Evolutionary conservation across 495 filamentous ascomycete species (phyloP).

Genomic region (Cudoniella acicularis): DNA sequence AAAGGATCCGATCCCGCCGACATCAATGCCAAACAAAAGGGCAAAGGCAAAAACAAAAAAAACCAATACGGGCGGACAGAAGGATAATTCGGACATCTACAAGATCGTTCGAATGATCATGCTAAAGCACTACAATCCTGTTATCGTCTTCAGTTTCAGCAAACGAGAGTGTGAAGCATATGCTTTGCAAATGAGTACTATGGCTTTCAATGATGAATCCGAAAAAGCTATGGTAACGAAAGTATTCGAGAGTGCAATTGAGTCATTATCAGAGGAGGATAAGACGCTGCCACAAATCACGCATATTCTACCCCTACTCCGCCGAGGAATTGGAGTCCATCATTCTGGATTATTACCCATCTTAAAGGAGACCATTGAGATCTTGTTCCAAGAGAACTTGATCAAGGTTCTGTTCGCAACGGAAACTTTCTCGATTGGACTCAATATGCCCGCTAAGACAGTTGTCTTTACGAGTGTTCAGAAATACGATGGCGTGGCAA

Average conservation of each 20-base stretch:
- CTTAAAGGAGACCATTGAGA: conserved; percentile 97
- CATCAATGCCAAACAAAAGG: conserved; percentile 71
- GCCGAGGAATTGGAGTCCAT: conserved; percentile 93
- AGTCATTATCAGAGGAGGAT: conserved; percentile 87
- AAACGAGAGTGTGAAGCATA: conserved; percentile 90
- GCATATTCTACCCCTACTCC: conserved; percentile 84
- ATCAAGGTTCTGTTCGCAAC: conserved; percentile 98
- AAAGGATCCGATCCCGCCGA: conserved; percentile 82
- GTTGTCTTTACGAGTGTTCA: conserved; percentile 95
- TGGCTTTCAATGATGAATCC: conserved; percentile 96
- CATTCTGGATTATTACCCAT: conserved; percentile 95
- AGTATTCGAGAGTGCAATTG: conserved; percentile 88
- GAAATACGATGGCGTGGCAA: conserved; percentile 84
- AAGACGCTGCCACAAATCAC: conserved; percentile 80
- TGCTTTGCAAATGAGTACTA: conserved; percentile 75
- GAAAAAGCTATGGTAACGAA: conserved; percentile 94
- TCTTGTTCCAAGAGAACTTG: conserved; percentile 94
- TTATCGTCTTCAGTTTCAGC: conserved; percentile 99
- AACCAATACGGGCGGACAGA: conserved; percentile 76
- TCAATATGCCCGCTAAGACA: conserved; percentile 99
- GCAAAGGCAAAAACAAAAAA: conserved; percentile 88
- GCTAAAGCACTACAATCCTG: conserved; percentile 90
- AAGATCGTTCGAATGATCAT: conserved; percentile 99
- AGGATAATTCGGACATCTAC: conserved; percentile 74
- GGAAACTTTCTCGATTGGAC: conserved; percentile 95